Evolutionary conservation across 192 early-diverging fungal genomes (phyloP), one percentile per base, ranked within the genome.

Genomic region (Backusella luteola): DNA sequence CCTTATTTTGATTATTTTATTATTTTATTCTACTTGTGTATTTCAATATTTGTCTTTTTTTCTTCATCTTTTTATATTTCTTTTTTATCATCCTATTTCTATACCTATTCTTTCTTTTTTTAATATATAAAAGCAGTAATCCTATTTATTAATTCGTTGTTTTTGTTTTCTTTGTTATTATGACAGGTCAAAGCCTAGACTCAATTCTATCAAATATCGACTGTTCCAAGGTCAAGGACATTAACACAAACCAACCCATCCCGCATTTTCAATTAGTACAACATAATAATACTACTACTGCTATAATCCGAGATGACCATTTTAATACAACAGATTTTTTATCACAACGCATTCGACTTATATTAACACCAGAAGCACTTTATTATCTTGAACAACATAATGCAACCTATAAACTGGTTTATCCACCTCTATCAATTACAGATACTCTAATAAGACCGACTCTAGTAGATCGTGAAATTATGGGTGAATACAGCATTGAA

Each of bases 181-280:
- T 63, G 56, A 29, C 56, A 29, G 29, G 19, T 56, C 53, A 56
- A 56, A 56, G 52, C 5, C 11, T 59, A 59, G 56, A 59, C 23
- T 59, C 56, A 59, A 59, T 59, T 59, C 12, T 59, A 59, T 59
- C 56, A 26, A 23, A 59, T 59, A 59, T 59, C 56, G 56, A 63
- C 56, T 63, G 56, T 26, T 63, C 56, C 12, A 63, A 63, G 12
- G 56, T 63, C 56, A 63, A 63, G 9, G 56, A 29, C 26, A 63
- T 63, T 63, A 14, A 14, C 23, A 63, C 56, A 63, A 63, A 63
- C 14, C 56, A 63, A 63, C 56, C 56, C 11, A 29, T 63, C 12
- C 23, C 21, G 14, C 6, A 63, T 26, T 63, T 63, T 29, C 8
- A 63, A 26, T 9, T 63, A 63, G 21, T 14, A 29, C 8, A 63